These are phyloP conservation scores for Sporothrix euskadiensis DNA, from an alignment of 2,329 filamentous ascomycete genomes.

Conservation along the genomic window DNA sequence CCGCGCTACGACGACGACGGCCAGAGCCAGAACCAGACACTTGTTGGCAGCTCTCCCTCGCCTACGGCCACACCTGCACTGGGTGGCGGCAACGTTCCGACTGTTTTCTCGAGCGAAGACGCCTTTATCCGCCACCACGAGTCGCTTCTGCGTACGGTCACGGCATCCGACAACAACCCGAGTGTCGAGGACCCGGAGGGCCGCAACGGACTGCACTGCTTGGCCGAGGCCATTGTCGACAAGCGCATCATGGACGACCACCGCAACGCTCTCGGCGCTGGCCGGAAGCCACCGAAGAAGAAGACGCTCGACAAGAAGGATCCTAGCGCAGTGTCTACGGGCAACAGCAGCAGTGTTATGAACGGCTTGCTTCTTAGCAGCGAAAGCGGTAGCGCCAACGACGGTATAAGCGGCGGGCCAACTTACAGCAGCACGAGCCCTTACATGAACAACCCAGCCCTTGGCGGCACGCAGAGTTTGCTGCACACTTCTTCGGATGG, in stretches of 20 bases:
- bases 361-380: slow-evolving; percentile 28
- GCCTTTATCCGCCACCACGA: slow-evolving; percentile 39
- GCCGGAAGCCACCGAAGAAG: slow-evolving; percentile 39
- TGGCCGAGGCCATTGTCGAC: slow-evolving; percentile 56
- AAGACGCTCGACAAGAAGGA: slow-evolving; percentile 43
- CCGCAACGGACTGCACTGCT: slow-evolving; percentile 59
- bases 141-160: slow-evolving; percentile 44
- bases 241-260: slow-evolving; percentile 42
- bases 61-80: slow-evolving; percentile 23
- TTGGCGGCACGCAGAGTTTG: slow-evolving; percentile 20
- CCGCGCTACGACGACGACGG: slow-evolving; percentile 31
- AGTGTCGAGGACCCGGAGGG: slow-evolving; percentile 48
- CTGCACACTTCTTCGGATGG: slow-evolving; percentile 32
- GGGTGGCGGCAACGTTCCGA: slow-evolving; percentile 28
- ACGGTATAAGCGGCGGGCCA: not conserved
- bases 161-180: slow-evolving; percentile 39
- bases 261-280: slow-evolving; percentile 37
- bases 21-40: not conserved
- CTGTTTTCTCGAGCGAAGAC: slow-evolving; percentile 32
- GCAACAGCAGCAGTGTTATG: slow-evolving; percentile 25
- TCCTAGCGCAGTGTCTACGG: not conserved
- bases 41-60: slow-evolving; percentile 3
- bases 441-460: slow-evolving; percentile 12
- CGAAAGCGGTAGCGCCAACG: slow-evolving; percentile 21
- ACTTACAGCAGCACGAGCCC: slow-evolving; percentile 16